Conservation (phyloP, 2,329 filamentous ascomycete species). For the Diaporthe australafricana region DNA sequence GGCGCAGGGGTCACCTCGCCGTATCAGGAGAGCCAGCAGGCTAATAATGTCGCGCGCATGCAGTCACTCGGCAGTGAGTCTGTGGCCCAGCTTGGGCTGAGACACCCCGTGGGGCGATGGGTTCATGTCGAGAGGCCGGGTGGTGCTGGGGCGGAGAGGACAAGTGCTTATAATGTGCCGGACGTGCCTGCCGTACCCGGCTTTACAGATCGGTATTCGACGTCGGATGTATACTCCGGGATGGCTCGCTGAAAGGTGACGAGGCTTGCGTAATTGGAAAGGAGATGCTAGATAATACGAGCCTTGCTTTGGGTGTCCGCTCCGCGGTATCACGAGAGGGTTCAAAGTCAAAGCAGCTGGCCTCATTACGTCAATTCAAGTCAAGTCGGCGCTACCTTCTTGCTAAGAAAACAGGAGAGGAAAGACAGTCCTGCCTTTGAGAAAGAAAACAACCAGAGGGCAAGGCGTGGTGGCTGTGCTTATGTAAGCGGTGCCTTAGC, state of each 20-base stretch:
- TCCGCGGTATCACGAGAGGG: too few species aligned
- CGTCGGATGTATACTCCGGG: background rate
- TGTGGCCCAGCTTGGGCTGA: slow-evolving; percentile 11
- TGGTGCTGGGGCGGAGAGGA: background rate
- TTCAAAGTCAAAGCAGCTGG: too few species aligned
- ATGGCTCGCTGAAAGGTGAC: background rate
- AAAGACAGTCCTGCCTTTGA: too few species aligned
- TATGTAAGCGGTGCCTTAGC: too few species aligned
- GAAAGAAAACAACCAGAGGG: too few species aligned
- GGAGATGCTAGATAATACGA: too few species aligned
- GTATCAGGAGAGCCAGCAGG: slow-evolving; percentile 1
- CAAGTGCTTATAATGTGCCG: slow-evolving; percentile 1
- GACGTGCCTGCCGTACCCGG: background rate
- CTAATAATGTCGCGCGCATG: background rate
- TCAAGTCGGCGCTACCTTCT: too few species aligned
- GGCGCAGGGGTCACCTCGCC: background rate
- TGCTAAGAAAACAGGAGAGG: too few species aligned
- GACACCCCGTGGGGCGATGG: slow-evolving; percentile 12
- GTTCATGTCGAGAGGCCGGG: slow-evolving; percentile 9
- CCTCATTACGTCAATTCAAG: too few species aligned
- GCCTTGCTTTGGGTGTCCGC: too few species aligned
- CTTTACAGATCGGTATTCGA: slow-evolving; percentile 2
- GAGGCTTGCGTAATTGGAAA: background rate
- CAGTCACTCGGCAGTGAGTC: slow-evolving; percentile 24
- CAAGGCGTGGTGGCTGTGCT: too few species aligned